Conservation (phyloP, 495 filamentous ascomycete species). For the Penicillium lagena region DNA sequence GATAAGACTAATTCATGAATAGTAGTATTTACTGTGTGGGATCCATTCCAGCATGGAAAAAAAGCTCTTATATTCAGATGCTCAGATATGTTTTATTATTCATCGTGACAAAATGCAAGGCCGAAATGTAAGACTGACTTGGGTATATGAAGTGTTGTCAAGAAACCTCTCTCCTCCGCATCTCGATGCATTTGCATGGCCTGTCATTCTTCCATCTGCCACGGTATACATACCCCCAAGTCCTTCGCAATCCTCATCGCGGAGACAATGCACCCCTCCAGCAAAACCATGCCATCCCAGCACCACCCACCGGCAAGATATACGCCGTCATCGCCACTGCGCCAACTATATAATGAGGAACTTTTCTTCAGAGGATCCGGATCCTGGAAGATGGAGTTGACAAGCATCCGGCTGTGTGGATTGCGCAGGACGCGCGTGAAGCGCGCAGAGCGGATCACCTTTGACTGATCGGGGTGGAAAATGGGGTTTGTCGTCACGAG, state of each 20-base stretch:
- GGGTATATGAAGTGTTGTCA: too few species aligned
- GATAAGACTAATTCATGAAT: too few species aligned
- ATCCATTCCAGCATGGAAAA: too few species aligned
- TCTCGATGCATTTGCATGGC: not conserved
- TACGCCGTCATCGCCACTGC: slow-evolving; percentile 43
- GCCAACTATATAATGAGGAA: slow-evolving; percentile 22
- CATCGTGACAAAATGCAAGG: too few species aligned
- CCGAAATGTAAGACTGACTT: too few species aligned
- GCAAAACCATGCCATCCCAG: slow-evolving; percentile 59
- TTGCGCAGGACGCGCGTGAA: slow-evolving; percentile 30
- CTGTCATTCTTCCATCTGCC: slow-evolving; percentile 7
- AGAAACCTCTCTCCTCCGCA: too few species aligned
- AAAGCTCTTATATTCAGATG: too few species aligned
- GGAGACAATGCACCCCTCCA: slow-evolving; percentile 52
- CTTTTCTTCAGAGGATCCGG: not conserved
- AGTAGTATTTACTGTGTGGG: too few species aligned
- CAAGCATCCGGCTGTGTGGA: slow-evolving; percentile 18
- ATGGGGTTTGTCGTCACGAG: slow-evolving; percentile 30
- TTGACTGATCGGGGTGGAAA: slow-evolving; percentile 18
- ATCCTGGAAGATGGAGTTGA: slow-evolving; percentile 28
- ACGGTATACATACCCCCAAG: slow-evolving; percentile 43
- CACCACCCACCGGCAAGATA: slow-evolving; percentile 54
- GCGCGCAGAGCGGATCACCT: slow-evolving; percentile 19
- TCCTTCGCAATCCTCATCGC: slow-evolving; percentile 43
- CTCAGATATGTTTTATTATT: too few species aligned